A percentile compares a stretch with the other conserved stretches of the same genome.
Evolutionary conservation across 202 grass and related monocot genomes (phyloP).

Genomic region (Cymbopogon flexuosus): DNA sequence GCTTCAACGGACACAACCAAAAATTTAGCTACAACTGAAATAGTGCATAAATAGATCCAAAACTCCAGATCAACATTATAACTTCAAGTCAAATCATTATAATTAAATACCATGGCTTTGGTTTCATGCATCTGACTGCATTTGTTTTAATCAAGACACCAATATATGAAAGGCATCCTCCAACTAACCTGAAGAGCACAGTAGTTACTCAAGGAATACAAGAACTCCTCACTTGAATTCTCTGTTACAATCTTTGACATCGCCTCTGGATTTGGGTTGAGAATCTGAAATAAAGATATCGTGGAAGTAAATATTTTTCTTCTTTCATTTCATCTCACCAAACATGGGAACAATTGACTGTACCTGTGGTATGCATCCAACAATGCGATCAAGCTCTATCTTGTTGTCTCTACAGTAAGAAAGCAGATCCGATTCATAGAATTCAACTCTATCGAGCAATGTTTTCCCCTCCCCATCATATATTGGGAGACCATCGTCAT

Average conservation of each 20-base stretch:
- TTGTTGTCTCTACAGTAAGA: constrained; percentile 88
- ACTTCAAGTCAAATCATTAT: not conserved
- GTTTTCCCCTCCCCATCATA: constrained; percentile 80
- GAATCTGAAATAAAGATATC: constrained; percentile 59
- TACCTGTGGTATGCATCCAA: constrained; percentile 99
- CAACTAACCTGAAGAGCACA: constrained; percentile 92
- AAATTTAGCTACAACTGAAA: not conserved
- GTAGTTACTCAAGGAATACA: constrained; percentile 93
- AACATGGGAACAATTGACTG: not conserved
- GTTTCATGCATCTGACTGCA: not conserved
- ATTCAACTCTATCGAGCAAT: constrained; percentile 91
- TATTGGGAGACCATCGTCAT: constrained; percentile 71
- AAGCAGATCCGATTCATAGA: constrained; percentile 96
- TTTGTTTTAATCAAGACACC: not conserved
- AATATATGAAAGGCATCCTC: not conserved
- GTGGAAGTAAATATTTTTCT: constrained; percentile 12
- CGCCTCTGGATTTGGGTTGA: constrained; percentile 96
- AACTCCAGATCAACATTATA: not conserved
- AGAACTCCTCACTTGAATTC: constrained; percentile 95
- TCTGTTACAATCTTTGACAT: constrained; percentile 98
- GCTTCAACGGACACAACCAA: not conserved
- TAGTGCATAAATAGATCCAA: not conserved
- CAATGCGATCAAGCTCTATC: constrained; percentile 89
- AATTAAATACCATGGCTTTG: not conserved
- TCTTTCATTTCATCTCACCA: not conserved